Evolutionary conservation across 2,329 filamentous ascomycete species (phyloP).

Genomic region (Sarocladium strictum): DNA sequence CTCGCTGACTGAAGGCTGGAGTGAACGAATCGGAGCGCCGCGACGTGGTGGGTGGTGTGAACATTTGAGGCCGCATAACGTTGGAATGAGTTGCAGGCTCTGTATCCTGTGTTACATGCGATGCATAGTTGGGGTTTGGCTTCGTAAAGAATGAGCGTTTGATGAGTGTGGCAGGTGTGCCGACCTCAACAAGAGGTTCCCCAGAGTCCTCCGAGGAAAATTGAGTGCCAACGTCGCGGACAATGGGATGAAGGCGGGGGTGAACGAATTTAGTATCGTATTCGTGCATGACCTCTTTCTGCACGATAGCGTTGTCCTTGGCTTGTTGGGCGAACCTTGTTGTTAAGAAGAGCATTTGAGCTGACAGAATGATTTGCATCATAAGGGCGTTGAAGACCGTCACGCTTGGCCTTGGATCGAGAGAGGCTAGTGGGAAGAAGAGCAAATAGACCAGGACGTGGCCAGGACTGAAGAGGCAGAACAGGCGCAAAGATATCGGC

Average conservation of each 20-base stretch:
- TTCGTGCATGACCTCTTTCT: constrained; percentile 88
- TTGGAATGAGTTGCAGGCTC: neutral
- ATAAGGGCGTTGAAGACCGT: constrained; percentile 80
- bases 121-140: constrained; percentile 56
- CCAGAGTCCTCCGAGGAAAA: constrained; percentile 47
- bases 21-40: constrained; percentile 30
- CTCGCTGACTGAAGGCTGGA: constrained; percentile 21
- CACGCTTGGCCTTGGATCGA: constrained; percentile 77
- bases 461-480: constrained; percentile 87
- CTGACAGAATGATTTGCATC: constrained; percentile 67
- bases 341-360: constrained; percentile 66
- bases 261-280: constrained; percentile 96
- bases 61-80: constrained; percentile 34
- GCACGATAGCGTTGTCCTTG: constrained; percentile 78
- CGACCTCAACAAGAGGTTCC: constrained; percentile 39
- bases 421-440: constrained; percentile 69
- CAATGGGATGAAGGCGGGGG: constrained; percentile 75
- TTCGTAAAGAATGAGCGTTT: constrained; percentile 74
- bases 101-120: neutral
- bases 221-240: constrained; percentile 75
- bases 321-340: constrained; percentile 74
- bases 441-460: constrained; percentile 89
- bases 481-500: constrained; percentile 72
- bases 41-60: constrained; percentile 32
- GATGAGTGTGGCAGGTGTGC: constrained; percentile 56